Evolutionary conservation across 371 early-diverging fungal species (phyloP), one percentile per base, ranked within the genome.

Genomic region (Batkoa obscura): DNA sequence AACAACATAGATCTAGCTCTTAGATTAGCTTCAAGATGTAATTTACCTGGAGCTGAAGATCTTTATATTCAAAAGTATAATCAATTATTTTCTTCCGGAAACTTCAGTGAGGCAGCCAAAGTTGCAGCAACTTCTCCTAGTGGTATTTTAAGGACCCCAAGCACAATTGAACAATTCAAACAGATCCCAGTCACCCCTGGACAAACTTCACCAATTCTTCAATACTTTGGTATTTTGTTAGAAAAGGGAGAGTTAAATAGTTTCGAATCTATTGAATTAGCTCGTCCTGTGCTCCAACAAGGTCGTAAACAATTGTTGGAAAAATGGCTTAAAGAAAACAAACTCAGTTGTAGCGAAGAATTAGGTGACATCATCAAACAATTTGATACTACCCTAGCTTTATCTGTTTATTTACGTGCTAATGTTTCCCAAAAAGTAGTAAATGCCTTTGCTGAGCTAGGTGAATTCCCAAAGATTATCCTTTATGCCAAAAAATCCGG

Each of bases 271-370:
- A 67, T 96, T 31, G 94, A 94, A 65, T 79, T 97, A 35, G 90
- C 94, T 43, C 78, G 82, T 43, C 95, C 94, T 2, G 91, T 96
- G 4, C 71, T 96, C 33, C 76, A 75, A 15, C 93, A 94, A 64
- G 87, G 87, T 53, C 83, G 91, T 57, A 92, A 93, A 64, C 84
- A 90, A 58, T 67, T 97, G 55, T 70, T 97, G 13, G 94, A 97
- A 61, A 96, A 93, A 64, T 97, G 96, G 96, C 76, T 97, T 55
- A 94, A 95, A 72, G 95, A 95, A 65, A 94, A 97, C 65, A 96
- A 96, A 58, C 73, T 97, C 4, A 84, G 88, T 61, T 94, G 95
- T 72, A 91, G 88, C 67, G 96, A 97, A 65, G 96, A 97, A 62
- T 75, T 97, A 17, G 98, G 98, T 60, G 98, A 97, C 63, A 81